These are phyloP conservation scores for Talaromyces albobiverticillius DNA, from an alignment of 2,329 filamentous ascomycete species.

Conservation along the genomic window DNA sequence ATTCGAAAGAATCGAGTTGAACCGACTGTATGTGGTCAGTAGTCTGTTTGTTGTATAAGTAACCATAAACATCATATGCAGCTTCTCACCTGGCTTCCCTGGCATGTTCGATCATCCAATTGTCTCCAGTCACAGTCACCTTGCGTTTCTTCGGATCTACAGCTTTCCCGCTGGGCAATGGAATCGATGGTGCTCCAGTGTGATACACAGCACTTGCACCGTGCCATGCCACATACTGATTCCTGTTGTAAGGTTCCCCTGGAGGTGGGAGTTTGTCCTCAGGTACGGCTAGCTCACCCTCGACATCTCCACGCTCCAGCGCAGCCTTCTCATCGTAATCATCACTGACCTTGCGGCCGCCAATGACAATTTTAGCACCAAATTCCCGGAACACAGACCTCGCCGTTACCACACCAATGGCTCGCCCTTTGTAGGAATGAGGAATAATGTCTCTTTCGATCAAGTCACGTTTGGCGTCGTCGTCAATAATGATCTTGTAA, in stretches of 20 bases:
- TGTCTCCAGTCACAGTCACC: conserved; percentile 84
- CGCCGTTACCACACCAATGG: conserved; percentile 94
- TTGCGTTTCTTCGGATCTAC: conserved; percentile 77
- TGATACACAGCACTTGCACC: conserved; percentile 96
- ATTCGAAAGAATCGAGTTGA: conserved; percentile 72
- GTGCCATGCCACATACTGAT: conserved; percentile 98
- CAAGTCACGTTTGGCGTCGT: conserved; percentile 94
- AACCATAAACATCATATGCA: not conserved
- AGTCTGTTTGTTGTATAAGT: not conserved
- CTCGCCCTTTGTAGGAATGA: conserved; percentile 96
- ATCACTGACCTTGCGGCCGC: conserved; percentile 78
- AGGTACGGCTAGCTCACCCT: conserved; percentile 89
- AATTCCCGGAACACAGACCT: conserved; percentile 97
- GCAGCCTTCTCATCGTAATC: conserved; percentile 82
- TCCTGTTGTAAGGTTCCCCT: conserved; percentile 95
- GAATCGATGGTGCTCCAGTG: conserved; percentile 72
- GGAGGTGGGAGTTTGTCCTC: conserved; percentile 71
- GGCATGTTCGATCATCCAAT: conserved; percentile 96
- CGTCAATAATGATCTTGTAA: conserved; percentile 96
- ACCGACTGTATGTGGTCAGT: conserved; percentile 57
- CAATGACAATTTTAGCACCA: conserved; percentile 88
- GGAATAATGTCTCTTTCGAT: conserved; percentile 95
- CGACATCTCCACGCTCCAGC: conserved; percentile 71
- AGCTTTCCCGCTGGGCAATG: conserved; percentile 69
- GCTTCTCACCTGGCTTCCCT: conserved; percentile 74